Evolutionary conservation across 169 alveolate species (phyloP).

Genomic region (Plasmodium gonderi): DNA sequence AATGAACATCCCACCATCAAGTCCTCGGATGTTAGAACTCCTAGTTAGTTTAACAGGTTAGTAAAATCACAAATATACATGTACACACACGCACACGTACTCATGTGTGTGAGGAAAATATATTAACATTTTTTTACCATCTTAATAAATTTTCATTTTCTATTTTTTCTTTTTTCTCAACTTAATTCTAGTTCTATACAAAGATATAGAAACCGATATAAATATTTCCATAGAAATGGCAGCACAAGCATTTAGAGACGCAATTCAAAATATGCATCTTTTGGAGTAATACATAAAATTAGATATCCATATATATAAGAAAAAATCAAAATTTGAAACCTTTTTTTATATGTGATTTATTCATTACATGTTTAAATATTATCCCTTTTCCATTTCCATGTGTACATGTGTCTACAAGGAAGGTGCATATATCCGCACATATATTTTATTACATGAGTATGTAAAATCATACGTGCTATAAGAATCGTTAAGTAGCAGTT

Average conservation of each 20-base stretch:
- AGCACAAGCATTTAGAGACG: conserved; percentile 76
- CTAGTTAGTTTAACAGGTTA: conserved; percentile 74
- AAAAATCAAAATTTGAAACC: background rate
- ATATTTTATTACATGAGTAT: background rate
- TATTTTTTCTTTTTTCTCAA: background rate
- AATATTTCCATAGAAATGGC: conserved; percentile 69
- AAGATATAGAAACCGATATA: conserved; percentile 52
- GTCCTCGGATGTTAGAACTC: conserved; percentile 61
- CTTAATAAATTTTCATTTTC: background rate
- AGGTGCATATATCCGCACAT: background rate
- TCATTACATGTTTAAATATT: background rate
- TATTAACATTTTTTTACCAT: background rate
- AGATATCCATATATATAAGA: background rate
- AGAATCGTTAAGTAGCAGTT: background rate
- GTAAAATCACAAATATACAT: background rate
- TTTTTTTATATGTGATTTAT: background rate
- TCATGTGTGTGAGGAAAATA: background rate
- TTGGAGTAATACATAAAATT: conserved; percentile 68
- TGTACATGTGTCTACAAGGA: background rate
- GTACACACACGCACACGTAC: background rate
- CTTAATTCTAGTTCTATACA: conserved; percentile 39
- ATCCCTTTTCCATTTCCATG: background rate
- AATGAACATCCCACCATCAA: conserved; percentile 64
- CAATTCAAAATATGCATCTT: conserved; percentile 76
- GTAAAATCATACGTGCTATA: background rate